Evolutionary conservation across 1,284 basidiomycete species (phyloP).

Genomic region (Cutaneotrichosporon spelunceum): DNA sequence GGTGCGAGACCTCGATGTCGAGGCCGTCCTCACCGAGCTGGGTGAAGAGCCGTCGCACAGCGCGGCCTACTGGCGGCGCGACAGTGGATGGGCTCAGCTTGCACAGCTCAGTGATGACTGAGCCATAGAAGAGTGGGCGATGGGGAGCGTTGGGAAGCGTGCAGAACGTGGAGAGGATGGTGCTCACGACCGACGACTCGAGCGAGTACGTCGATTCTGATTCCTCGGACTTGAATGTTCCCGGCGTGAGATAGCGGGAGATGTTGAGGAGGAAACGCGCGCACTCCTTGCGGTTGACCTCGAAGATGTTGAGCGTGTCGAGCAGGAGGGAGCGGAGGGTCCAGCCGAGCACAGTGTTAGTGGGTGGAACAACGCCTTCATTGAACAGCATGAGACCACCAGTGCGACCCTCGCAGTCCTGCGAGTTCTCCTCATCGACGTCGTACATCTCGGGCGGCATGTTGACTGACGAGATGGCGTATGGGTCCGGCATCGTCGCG

Average conservation of each 20-base stretch:
- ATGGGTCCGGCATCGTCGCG: constrained; percentile 55
- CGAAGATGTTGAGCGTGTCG: constrained; percentile 88
- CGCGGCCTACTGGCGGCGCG: constrained; percentile 93
- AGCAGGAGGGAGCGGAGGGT: constrained; percentile 70
- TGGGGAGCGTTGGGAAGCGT: constrained; percentile 72
- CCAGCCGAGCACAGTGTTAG: constrained; percentile 71
- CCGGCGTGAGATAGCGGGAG: constrained; percentile 75
- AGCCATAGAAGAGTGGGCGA: constrained; percentile 80
- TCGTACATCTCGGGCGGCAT: constrained; percentile 75
- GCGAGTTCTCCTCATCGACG: constrained; percentile 56
- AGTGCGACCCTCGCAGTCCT: constrained; percentile 53
- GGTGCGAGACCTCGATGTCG: constrained; percentile 74
- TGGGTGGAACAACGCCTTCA: constrained; percentile 73
- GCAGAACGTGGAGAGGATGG: constrained; percentile 71
- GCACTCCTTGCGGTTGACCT: constrained; percentile 93
- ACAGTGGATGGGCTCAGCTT: constrained; percentile 85
- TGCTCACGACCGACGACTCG: constrained; percentile 51
- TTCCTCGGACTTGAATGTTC: constrained; percentile 64
- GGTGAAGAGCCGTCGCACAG: constrained; percentile 79
- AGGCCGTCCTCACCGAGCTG: constrained; percentile 67
- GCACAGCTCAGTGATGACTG: constrained; percentile 88
- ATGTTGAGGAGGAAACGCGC: constrained; percentile 82
- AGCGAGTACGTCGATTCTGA: constrained; percentile 44
- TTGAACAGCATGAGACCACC: constrained; percentile 70
- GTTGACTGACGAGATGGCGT: constrained; percentile 69